Evolutionary conservation across 148 eudicot species (phyloP), one percentile per base, ranked within the genome.

Genomic region (Hydrangea macrophylla): DNA sequence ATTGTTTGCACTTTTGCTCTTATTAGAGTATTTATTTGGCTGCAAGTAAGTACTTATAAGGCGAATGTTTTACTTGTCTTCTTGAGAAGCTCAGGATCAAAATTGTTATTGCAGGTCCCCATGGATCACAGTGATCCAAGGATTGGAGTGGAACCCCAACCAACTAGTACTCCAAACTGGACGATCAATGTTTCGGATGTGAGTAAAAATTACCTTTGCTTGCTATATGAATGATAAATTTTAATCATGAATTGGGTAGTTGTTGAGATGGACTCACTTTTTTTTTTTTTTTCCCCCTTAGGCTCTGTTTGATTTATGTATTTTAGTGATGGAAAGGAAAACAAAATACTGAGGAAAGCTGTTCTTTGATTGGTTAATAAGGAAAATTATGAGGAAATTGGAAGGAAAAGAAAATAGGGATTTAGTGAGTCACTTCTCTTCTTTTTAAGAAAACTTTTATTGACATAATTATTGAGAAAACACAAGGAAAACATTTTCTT

Each of bases 121-220:
- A 45, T 44, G 59, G 59, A 66, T 26, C 59, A n/a, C 39, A 55
- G 44, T 6, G 70, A 60, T 59, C 33, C 51, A 28, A 69, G 20
- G 60, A 70, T 6, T 27, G 78, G 53, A 78, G 58, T 27, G 25
- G 67, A 55, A 37, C 33, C 62, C 37, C 70, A 55, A 13, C 33
- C 63, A n/a, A 60, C 30, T 62, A 75, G 45, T 48, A 59, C 58
- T 44, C 63, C 74, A 35, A 81, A 67, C 62, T 74, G 81, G 79
- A 76, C 78, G 18, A 77, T 74, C 48, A 73, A 73, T 10, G 81
- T 81, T 56, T 64, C 78, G 35, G 84, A 77, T 56, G 84, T 81
- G 39, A 77, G 78, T 12, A 58, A 58, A 36, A 26, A 50, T 3
- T 28, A 60, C 11, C 24, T 1, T 25, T 28, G 6, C 18, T 36